These are phyloP conservation scores for Glaciozyma antarctica DNA, from an alignment of 768 basidiomycete genomes.

Conservation along the genomic window DNA sequence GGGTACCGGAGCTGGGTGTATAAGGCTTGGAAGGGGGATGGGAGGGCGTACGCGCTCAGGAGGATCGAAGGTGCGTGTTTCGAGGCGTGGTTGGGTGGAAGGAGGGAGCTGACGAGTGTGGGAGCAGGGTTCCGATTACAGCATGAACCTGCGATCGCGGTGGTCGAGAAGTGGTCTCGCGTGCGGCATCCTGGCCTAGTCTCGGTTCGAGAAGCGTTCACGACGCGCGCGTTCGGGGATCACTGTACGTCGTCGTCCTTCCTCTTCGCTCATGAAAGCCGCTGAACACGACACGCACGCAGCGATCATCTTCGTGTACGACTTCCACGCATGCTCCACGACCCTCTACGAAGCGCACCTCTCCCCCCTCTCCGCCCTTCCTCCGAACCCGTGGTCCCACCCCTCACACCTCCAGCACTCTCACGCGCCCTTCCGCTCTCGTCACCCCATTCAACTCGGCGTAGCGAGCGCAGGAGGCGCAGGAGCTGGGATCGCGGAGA, in stretches of 20 bases:
- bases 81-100: not conserved
- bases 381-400: conserved; percentile 30
- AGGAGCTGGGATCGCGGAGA: conserved; percentile 56
- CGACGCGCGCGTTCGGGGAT: conserved; percentile 82
- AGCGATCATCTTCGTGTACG: conserved; percentile 87
- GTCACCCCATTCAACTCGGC: conserved; percentile 35
- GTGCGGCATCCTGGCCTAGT: conserved; percentile 80
- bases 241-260: conserved; percentile 55
- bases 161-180: conserved; percentile 76
- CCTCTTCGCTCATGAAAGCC: not conserved
- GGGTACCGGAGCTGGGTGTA: conserved; percentile 79
- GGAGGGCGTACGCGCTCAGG: conserved; percentile 63
- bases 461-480: conserved; percentile 50
- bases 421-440: conserved; percentile 57
- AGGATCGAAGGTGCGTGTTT: conserved; percentile 69
- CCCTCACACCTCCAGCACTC: conserved; percentile 38
- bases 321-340: conserved; percentile 72
- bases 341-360: conserved; percentile 71
- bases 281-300: not conserved
- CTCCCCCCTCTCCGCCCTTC: conserved; percentile 39
- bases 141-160: conserved; percentile 67
- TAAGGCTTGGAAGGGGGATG: conserved; percentile 69
- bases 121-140: conserved; percentile 66
- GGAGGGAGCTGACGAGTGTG: not conserved
- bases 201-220: conserved; percentile 80